phyloP scores from a whole-genome alignment of 805 yeast species.

The Millerago galiae region DNA sequence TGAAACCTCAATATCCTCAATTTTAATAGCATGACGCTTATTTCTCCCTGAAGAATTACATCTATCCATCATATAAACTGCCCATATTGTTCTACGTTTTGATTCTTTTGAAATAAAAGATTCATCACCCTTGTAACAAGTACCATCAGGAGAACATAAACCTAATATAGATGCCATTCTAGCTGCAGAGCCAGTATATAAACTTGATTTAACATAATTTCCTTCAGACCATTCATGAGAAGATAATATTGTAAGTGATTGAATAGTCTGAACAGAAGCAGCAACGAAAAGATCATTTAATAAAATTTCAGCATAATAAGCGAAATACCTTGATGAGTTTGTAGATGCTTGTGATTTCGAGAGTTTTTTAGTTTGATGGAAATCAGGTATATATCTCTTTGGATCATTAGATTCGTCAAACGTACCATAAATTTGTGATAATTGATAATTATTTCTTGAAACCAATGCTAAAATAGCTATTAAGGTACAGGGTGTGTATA shows the following conservation, averaged over 20 bases:
- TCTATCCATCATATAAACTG: constrained; percentile 37
- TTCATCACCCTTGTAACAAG: constrained; percentile 13
- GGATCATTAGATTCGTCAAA: constrained; percentile 27
- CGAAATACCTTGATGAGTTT: constrained; percentile 33
- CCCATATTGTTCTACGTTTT: constrained; percentile 34
- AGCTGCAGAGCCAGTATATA: constrained; percentile 36
- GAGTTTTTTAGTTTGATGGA: constrained; percentile 1
- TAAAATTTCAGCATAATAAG: constrained; percentile 31
- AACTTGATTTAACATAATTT: constrained; percentile 29
- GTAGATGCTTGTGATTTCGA: constrained; percentile 18
- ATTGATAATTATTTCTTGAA: constrained; percentile 27
- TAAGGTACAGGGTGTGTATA: constrained; percentile 16
- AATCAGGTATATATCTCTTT: constrained; percentile 23
- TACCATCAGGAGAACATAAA: constrained; percentile 20
- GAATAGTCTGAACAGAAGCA: constrained; percentile 33
- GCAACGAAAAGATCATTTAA: constrained; percentile 31
- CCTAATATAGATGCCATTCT: constrained; percentile 34
- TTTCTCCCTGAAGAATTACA: constrained; percentile 32
- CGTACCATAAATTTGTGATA: constrained; percentile 28
- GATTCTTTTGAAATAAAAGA: constrained; percentile 25
- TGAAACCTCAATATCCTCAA: constrained; percentile 27
- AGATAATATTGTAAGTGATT: constrained; percentile 30
- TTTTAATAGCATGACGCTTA: constrained; percentile 27
- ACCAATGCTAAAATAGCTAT: constrained; percentile 32
- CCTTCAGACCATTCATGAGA: constrained; percentile 39